Percentiles rank a stretch among this genome's conserved stretches.
Evolutionary conservation across 169 alveolate genomes (phyloP).

Genomic region (Theileria orientalis): DNA sequence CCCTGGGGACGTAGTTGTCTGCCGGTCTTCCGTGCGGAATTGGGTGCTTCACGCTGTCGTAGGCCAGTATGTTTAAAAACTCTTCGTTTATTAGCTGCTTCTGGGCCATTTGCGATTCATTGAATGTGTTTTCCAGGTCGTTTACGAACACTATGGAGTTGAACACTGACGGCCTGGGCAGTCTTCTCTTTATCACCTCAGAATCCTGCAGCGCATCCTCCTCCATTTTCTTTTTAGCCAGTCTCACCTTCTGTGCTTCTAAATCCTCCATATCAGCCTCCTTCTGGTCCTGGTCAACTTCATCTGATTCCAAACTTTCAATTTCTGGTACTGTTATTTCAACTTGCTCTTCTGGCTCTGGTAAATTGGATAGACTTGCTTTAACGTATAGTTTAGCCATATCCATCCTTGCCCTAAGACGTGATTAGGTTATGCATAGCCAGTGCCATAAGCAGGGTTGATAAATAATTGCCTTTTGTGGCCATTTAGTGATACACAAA

Average conservation of each 20-base stretch:
- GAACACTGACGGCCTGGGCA: slow-evolving; percentile 57
- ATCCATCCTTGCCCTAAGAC: slow-evolving; percentile 68
- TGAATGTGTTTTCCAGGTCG: slow-evolving; percentile 23
- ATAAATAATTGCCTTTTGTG: no score
- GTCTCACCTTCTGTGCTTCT: slow-evolving; percentile 38
- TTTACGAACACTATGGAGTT: slow-evolving; percentile 47
- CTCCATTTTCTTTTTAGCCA: background rate
- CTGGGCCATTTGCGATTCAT: slow-evolving; percentile 3
- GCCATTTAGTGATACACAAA: no score
- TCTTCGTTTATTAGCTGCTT: slow-evolving; percentile 51
- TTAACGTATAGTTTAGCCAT: slow-evolving; percentile 75
- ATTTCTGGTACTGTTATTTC: slow-evolving; percentile 64
- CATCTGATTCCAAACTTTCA: slow-evolving; percentile 6
- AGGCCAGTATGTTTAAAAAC: slow-evolving; percentile 25
- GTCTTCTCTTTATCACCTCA: slow-evolving; percentile 14
- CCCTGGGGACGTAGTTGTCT: background rate
- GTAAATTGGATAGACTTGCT: slow-evolving; percentile 72
- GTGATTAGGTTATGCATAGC: background rate
- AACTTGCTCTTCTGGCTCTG: slow-evolving; percentile 66
- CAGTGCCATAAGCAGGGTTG: background rate
- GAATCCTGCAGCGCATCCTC: slow-evolving; percentile 3
- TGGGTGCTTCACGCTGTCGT: slow-evolving; percentile 59
- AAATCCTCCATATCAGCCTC: slow-evolving; percentile 47
- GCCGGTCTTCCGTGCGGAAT: slow-evolving; percentile 62
- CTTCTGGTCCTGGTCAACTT: background rate